Base-by-base conservation (phyloP, 192 early-diverging fungal species). In the Umbelopsis sp. region DNA sequence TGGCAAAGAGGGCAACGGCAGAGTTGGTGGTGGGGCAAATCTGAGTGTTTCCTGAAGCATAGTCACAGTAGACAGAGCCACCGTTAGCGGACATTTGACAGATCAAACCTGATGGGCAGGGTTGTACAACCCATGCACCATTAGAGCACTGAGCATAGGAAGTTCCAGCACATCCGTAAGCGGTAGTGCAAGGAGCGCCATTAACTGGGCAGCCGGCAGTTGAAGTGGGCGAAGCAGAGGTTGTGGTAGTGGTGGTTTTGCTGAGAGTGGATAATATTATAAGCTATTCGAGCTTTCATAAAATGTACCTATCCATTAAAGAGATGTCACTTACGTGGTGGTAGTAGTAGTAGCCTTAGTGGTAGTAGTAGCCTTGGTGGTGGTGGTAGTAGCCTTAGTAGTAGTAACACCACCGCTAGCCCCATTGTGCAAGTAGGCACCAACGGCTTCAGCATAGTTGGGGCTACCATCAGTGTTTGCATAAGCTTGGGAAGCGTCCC, bases 401-500 rank as follows among this genome's bases (percentile, higher is more conserved):
- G 49, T 46, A 8, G 66, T 51, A 20, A 11, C 15, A 23, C 33
- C n/a, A 27, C 53, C 51, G 12, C 66, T 51, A 12, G 64, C 25
- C 2, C 72, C 51, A 27, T 22, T 49, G 46, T 74, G 45, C 21
- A 74, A 22, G 67, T 51, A 64, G 15, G 49, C 16, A 47, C 58
- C 68, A 21, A 78, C 44, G 35, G 69, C 71, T 13, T 13, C 13
- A 45, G 78, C 78, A 67, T 72, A 74, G 22, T 68, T 72, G 49
- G 67, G 73, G 20, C 50, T 69, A 44, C 67, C 61, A 20, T 77
- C 82, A n/a, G 74, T 51, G 64, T 89, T 89, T 12, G 44, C 71
- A 52, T 85, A 87, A 1, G 88, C 76, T 70, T 90, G 89, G 25
- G 89, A 90, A 0, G 85, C 84, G 74, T 93, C 74, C 71, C 66